Base-by-base conservation (phyloP, 441 rosid species). In the Iberis amara region DNA sequence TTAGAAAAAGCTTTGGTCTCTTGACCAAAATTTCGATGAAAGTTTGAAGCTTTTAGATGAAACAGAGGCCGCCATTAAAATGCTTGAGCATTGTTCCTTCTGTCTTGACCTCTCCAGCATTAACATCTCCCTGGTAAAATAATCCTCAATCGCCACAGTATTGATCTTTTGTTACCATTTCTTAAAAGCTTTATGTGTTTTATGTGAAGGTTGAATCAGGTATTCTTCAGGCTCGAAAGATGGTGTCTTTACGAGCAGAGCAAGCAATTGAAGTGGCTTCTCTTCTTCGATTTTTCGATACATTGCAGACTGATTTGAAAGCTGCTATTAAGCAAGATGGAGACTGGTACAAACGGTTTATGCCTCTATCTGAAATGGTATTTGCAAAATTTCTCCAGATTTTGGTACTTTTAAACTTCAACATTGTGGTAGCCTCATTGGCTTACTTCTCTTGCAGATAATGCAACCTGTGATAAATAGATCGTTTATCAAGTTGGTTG, bases 281-380 rank as follows among this genome's bases (percentile, higher is more conserved):
- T 57, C 65, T 83, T 59, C 75, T 87, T 46, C 69, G 74, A 38
- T 80, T 78, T 68, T 70, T 73, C 9, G 80, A 79, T 23, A 47
- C 24, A 7, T 62, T 91, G 84, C 92, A 88, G 77, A 64, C 76
- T 48, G 81, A 59, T 78, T 70, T 91, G 13, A 79, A 81, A 79
- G 69, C 85, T 57, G 72, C 78, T 3, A 55, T 83, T 57, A 85
- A 80, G 76, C 77, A 78, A 75, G 87, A 79, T 60, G 79, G 73
- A 33, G 89, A 85, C 27, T 76, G 79, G 84, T 74, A 79, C 61
- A 58, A 68, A 27, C 80, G 75, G 33, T 85, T 85, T 65, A 75
- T 82, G 89, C 96, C 96, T 52, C 75, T 87, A 4, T 73, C 84
- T 11, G 69, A 78, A 74, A 52, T 72, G 94, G 96, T 91, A 73